Percentiles rank a stretch among this genome's conserved stretches.
Conservation (phyloP, 202 grass and related monocot species). For the Tripidium arundinaceum region DNA sequence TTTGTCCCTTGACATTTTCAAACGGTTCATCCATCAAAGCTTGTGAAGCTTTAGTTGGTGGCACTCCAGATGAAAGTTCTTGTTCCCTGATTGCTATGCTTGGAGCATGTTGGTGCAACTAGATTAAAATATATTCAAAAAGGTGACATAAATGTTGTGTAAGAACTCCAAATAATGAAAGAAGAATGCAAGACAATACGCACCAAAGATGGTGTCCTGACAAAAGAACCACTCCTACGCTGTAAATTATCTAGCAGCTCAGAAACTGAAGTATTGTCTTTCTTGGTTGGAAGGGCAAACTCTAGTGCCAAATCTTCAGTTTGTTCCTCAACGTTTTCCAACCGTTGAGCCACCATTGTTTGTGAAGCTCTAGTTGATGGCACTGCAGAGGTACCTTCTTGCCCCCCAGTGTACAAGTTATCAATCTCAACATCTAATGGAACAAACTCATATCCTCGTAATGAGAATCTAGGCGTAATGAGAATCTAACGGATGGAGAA, state of each 20-base stretch:
- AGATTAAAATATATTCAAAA: constrained; percentile 32
- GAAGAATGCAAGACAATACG: background rate
- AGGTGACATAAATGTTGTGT: constrained; percentile 3
- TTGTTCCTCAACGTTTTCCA: constrained; percentile 53
- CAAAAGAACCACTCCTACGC: constrained; percentile 39
- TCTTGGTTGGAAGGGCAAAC: constrained; percentile 33
- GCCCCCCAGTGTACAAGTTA: constrained; percentile 14
- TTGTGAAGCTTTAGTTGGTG: constrained; percentile 24
- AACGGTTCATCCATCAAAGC: constrained; percentile 39
- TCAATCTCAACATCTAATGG: constrained; percentile 38
- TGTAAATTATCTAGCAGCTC: constrained; percentile 81
- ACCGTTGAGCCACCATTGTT: constrained; percentile 34
- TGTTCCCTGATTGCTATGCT: background rate
- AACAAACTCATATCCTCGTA: constrained; percentile 31
- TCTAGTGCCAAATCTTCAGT: constrained; percentile 40
- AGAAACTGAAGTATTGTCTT: constrained; percentile 52
- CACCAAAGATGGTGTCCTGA: constrained; percentile 44
- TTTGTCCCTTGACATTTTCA: constrained; percentile 43
- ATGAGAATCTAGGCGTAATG: constrained; percentile 59
- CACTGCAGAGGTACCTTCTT: constrained; percentile 27
- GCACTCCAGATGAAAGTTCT: constrained; percentile 26
- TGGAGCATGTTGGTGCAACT: constrained; percentile 31
- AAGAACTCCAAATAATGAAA: background rate
- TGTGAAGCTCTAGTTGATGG: constrained; percentile 28
- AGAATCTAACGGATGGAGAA: background rate